Percentiles rank a stretch among this genome's conserved stretches.
Conservation (phyloP, 805 yeast genomes). For the Isabelozyma rhagii region DNA sequence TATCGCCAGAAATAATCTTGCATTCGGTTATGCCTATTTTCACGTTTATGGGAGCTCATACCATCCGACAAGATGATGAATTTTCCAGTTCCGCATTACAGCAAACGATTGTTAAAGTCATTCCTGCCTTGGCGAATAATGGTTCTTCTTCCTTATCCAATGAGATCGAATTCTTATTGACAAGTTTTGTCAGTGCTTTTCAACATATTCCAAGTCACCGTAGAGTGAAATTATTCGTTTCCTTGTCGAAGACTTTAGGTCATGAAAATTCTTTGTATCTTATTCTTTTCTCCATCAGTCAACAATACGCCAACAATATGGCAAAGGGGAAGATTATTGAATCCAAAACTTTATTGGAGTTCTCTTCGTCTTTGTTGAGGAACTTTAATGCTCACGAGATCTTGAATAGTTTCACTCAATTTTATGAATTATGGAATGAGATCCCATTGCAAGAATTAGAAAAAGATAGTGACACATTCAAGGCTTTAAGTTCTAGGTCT, state of each 20-base stretch:
- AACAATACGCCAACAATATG: slow-evolving; percentile 50
- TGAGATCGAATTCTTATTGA: slow-evolving; percentile 78
- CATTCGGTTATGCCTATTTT: slow-evolving; percentile 99
- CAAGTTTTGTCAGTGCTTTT: slow-evolving; percentile 92
- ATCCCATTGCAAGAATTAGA: slow-evolving; percentile 44
- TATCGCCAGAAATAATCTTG: slow-evolving; percentile 86
- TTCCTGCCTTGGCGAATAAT: slow-evolving; percentile 69
- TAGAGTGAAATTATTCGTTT: slow-evolving; percentile 78
- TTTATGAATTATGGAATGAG: slow-evolving; percentile 48
- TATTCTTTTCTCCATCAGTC: slow-evolving; percentile 75
- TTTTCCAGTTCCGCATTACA: slow-evolving; percentile 90
- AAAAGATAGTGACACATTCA: slow-evolving; percentile 32
- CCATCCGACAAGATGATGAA: slow-evolving; percentile 94
- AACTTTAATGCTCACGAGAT: slow-evolving; percentile 69
- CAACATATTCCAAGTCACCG: slow-evolving; percentile 96
- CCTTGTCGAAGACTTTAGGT: slow-evolving; percentile 75
- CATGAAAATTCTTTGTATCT: slow-evolving; percentile 63
- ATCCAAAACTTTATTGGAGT: slow-evolving; percentile 65
- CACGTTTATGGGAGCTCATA: slow-evolving; percentile 98
- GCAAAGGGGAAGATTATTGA: slow-evolving; percentile 64
- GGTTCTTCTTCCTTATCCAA: slow-evolving; percentile 45
- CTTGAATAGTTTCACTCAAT: slow-evolving; percentile 50
- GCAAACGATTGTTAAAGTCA: slow-evolving; percentile 83
- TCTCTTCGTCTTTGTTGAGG: slow-evolving; percentile 65
- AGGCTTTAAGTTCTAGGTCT: slow-evolving; percentile 47